Base-by-base conservation (phyloP, 2,329 filamentous ascomycete species). In the Paraphoma chrysanthemicola region DNA sequence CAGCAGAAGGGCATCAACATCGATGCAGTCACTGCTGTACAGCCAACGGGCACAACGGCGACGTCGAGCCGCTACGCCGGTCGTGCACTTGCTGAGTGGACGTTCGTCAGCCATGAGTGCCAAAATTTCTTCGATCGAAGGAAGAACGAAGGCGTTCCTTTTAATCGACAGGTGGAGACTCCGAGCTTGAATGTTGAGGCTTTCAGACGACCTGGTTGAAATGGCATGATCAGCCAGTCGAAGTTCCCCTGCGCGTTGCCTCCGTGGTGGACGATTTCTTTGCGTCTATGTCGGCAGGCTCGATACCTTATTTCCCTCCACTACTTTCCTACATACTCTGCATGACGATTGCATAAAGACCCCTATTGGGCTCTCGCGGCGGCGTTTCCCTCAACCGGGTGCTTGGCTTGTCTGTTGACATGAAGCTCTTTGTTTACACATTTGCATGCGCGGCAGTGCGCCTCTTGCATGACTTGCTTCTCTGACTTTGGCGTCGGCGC, bases 91-190 rank as follows among this genome's bases (percentile, higher is more conserved):
- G 90, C 90, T 0, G 91, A 95, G 74, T 95, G 91, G 91, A 82
- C 83, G 17, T 79, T 91, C 16, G 85, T 94, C 17, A 86, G 93
- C 14, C 85, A 86, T 53, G 91, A 95, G 73, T 92, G 88, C 79
- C 92, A 93, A 77, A 91, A 87, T 69, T 95, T 94, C 75, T 86
- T 92, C 31, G 90, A 94, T 56, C 83, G 91, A 44, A 84, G 91
- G 52, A 87, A 88, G 49, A 86, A 87, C 45, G 91, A 95, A 71
- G 91, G 91, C 44, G 85, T 93, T 9, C 82, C 85, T 2, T 80
- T 81, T 0, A 84, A 92, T 57, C 82, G 80, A 63, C 86, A 88
- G 43, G 87, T 94, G 42, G 91, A 94, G 74, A 88, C 89, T 42
- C 88, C 88, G 2, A 82, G 80, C 6, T 78, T 91, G 18, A 84